phyloP scores from a whole-genome alignment of 2,329 filamentous ascomycete species.

The Colletotrichum cereale region DNA sequence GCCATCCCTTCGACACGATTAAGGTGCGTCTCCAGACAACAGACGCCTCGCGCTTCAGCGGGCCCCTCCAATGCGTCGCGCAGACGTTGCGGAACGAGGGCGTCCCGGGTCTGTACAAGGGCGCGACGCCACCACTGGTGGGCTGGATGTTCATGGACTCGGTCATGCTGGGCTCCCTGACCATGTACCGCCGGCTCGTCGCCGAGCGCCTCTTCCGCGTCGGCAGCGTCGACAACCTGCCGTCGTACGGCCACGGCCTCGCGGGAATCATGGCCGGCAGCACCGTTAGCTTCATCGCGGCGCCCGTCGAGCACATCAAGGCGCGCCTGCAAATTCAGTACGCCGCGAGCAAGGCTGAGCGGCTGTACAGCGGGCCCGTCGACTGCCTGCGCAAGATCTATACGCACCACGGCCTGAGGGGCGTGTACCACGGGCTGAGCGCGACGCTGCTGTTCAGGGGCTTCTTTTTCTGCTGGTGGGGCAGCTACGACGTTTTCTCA shows the following conservation, averaged over 20 bases:
- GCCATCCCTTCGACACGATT: constrained; percentile 91
- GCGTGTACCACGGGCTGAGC: constrained; percentile 86
- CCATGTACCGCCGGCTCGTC: constrained; percentile 87
- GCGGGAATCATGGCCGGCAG: constrained; percentile 89
- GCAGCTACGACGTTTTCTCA: constrained; percentile 89
- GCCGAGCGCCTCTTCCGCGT: constrained; percentile 81
- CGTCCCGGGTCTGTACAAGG: constrained; percentile 89
- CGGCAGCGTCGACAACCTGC: constrained; percentile 62
- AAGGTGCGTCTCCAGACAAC: constrained; percentile 97
- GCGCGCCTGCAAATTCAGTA: constrained; percentile 96
- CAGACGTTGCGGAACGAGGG: constrained; percentile 91
- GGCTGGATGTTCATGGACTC: constrained; percentile 99
- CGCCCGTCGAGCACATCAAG: constrained; percentile 95
- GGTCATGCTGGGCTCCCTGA: constrained; percentile 90
- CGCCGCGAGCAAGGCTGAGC: constrained; percentile 79
- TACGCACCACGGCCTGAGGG: constrained; percentile 78
- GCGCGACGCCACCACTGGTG: constrained; percentile 88
- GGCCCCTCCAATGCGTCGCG: constrained; percentile 86
- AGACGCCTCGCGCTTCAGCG: constrained; percentile 80
- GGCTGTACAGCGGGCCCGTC: constrained; percentile 87
- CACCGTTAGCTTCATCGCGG: constrained; percentile 93
- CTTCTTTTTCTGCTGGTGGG: constrained; percentile 99
- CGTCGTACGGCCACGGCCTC: constrained; percentile 84
- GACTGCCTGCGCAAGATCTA: constrained; percentile 83
- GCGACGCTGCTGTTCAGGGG: constrained; percentile 90